Base-by-base conservation (phyloP, 2,329 filamentous ascomycete genomes). In the Aspergillus felis region DNA sequence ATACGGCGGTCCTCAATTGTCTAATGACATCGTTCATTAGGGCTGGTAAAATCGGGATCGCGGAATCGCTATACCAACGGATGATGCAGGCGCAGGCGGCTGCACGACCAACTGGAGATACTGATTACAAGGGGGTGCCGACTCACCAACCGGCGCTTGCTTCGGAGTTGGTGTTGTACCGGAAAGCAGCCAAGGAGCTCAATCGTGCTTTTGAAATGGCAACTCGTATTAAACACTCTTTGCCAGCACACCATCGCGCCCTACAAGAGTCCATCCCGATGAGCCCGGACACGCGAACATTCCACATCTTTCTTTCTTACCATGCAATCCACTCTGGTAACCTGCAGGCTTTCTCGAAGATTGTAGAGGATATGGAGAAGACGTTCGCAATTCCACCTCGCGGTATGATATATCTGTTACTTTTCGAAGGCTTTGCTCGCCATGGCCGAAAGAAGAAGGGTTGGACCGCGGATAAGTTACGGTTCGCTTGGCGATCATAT, bases 1-100 rank as follows among this genome's bases (percentile, higher is more conserved):
- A 97, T 71, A 92, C 90, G 0, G 81, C 89, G 2, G 88, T 92
- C 14, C 81, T 97, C 72, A 97, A 97, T 69, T 90, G 89, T 65
- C 86, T 97, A 66, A 90, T 97, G 60, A 82, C 86, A 0, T 87
- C 91, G 1, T 82, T 97, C 22, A 80, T 97, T 47, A 82, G 86
- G 56, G 87, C 88, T 14, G 88, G 88, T 44, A 92, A 99, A 68
- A 84, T 88, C 42, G 77, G 81, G 6, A 87, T 90, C 0, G 94
- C 92, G 2, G 87, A 93, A 64, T 82, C 88, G 58, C 85, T 96
- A 10, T 97, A 97, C 67, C 79, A 85, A 57, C 86, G 87, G 59
- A 97, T 99, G 92, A 92, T 92, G 72, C 76, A 75, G 2, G 78
- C 85, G 28, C 79, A 86, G 57, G 70, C 46, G 73, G 74, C 24